Evolutionary conservation across 163 green algal species (phyloP).

Genomic region (Chlorella variabilis): DNA sequence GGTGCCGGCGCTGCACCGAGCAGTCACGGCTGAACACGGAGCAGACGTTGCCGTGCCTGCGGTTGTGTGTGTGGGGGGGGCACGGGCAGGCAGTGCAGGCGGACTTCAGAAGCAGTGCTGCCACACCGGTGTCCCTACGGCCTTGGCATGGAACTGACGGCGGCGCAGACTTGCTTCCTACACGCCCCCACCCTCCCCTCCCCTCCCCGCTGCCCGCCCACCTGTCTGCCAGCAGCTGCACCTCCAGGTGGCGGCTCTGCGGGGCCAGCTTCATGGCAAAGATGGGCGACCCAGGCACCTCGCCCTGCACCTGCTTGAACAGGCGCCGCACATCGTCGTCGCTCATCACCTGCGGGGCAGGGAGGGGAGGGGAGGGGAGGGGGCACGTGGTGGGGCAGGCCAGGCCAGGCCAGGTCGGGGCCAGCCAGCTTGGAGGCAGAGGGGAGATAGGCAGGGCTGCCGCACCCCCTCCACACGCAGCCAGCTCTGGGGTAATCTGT

Average conservation of each 20-base stretch:
- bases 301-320: conserved; percentile 91
- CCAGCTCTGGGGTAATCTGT: too few relatives aligned
- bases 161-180: too few relatives aligned
- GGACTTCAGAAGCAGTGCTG: too few relatives aligned
- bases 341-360: conserved; percentile 59
- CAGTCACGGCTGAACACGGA: conserved; percentile 89
- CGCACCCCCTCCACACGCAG: too few relatives aligned
- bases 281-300: conserved; percentile 97
- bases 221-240: conserved; percentile 96
- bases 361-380: too few relatives aligned
- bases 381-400: background rate
- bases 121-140: too few relatives aligned
- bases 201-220: conserved; percentile 9
- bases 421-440: too few relatives aligned
- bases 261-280: conserved; percentile 99
- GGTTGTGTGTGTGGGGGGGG: background rate
- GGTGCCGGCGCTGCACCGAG: conserved; percentile 94
- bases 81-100: background rate
- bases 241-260: conserved; percentile 88
- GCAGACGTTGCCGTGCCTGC: conserved; percentile 63
- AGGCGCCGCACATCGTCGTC: conserved; percentile 88
- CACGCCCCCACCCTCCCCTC: background rate
- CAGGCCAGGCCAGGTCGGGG: background rate
- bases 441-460: too few relatives aligned
- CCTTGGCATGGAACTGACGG: too few relatives aligned